Evolutionary conservation across 371 early-diverging fungal species (phyloP).

Genomic region (Umbelopsis sp.): DNA sequence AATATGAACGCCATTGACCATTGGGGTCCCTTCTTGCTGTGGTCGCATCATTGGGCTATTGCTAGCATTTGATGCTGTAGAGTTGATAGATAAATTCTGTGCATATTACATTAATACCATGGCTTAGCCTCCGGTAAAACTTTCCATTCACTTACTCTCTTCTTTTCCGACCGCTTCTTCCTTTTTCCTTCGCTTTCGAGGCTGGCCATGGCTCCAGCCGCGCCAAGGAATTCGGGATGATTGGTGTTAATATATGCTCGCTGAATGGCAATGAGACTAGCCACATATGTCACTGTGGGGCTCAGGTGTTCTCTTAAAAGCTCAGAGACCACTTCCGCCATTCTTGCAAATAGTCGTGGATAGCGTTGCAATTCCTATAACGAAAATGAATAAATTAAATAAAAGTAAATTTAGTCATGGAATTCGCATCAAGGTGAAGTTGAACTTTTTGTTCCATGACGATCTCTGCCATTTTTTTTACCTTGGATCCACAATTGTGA

Average conservation of each 20-base stretch:
- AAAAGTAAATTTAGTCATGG: constrained; percentile 41
- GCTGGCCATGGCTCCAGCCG: constrained; percentile 76
- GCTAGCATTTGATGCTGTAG: background rate
- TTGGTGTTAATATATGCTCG: constrained; percentile 93
- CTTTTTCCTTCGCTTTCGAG: constrained; percentile 35
- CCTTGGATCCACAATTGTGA: constrained; percentile 83
- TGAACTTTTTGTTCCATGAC: too few relatives aligned
- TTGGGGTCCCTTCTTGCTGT: constrained; percentile 17
- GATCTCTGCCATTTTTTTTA: constrained; percentile 18
- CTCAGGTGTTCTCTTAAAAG: constrained; percentile 80
- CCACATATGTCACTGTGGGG: constrained; percentile 79
- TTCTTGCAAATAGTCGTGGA: constrained; percentile 80
- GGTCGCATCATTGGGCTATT: background rate
- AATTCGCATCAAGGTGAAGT: constrained; percentile 56
- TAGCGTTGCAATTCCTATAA: constrained; percentile 73
- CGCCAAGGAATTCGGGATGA: constrained; percentile 92
- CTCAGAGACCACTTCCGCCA: constrained; percentile 82
- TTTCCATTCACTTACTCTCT: constrained; percentile 2
- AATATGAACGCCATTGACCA: constrained; percentile 5
- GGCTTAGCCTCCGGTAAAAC: too few relatives aligned
- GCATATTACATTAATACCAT: background rate
- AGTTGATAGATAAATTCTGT: constrained; percentile 1
- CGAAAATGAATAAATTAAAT: too few relatives aligned
- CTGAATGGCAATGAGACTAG: constrained; percentile 88
- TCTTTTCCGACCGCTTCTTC: constrained; percentile 14